phyloP scores from a whole-genome alignment of 306 rosid genomes.

The Vicia sativa region DNA sequence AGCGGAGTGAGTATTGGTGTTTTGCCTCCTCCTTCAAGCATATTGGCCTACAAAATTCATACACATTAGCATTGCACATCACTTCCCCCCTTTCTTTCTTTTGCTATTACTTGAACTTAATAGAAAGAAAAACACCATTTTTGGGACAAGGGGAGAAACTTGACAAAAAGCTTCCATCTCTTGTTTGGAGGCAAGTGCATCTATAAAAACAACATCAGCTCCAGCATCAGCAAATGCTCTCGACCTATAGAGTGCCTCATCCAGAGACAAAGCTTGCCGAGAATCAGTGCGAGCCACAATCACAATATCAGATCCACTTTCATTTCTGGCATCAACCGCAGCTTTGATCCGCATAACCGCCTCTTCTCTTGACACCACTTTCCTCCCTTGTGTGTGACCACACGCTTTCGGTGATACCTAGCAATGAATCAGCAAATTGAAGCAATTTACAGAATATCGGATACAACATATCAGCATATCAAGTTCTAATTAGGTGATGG shows the following conservation, averaged over 20 bases:
- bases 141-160: constrained; percentile 72
- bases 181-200: constrained; percentile 76
- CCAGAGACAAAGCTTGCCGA: constrained; percentile 77
- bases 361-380: constrained; percentile 85
- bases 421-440: constrained; percentile 10
- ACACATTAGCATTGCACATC: constrained; percentile 10
- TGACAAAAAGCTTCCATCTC: constrained; percentile 84
- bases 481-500: background rate
- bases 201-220: constrained; percentile 86
- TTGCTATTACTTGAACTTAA: background rate
- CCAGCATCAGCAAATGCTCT: constrained; percentile 93
- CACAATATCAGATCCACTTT: constrained; percentile 88
- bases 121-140: constrained; percentile 56
- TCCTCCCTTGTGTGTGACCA: constrained; percentile 86
- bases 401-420: constrained; percentile 93
- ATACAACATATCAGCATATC: background rate
- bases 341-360: constrained; percentile 82
- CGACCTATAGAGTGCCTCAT: constrained; percentile 69
- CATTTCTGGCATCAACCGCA: constrained; percentile 83
- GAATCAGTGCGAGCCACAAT: constrained; percentile 87
- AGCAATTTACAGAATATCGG: background rate
- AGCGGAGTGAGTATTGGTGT: constrained; percentile 77
- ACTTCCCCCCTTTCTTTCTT: background rate
- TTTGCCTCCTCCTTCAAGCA: constrained; percentile 99
- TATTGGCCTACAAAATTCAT: constrained; percentile 67